Conservation (phyloP, 352 stramenopile genomes). For the Pythium insidiosum region DNA sequence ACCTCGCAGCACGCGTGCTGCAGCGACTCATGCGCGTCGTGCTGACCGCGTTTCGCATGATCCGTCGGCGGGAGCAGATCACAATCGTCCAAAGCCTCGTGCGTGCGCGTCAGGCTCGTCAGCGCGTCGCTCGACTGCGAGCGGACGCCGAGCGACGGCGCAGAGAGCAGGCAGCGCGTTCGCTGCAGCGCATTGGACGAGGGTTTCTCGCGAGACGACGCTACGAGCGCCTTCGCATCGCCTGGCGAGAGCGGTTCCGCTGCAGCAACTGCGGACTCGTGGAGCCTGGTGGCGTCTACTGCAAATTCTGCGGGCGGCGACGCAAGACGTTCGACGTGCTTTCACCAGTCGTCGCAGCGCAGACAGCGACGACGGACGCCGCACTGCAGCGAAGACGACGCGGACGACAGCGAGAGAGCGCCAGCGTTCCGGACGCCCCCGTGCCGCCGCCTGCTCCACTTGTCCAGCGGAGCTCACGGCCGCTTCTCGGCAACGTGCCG, state of each 20-base stretch:
- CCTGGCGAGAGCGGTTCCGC: constrained; percentile 37
- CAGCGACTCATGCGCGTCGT: constrained; percentile 16
- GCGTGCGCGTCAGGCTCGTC: not conserved
- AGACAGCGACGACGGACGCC: constrained; percentile 3
- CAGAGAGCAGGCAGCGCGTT: constrained; percentile 11
- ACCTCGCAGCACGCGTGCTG: constrained; percentile 7
- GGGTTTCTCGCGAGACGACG: constrained; percentile 15
- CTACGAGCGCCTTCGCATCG: constrained; percentile 14
- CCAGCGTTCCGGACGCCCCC: too few relatives aligned
- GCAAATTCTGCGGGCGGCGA: constrained; percentile 52
- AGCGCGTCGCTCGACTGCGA: too few relatives aligned
- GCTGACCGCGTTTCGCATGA: constrained; percentile 10
- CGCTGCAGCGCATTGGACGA: constrained; percentile 20
- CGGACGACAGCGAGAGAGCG: too few relatives aligned
- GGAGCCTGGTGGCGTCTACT: constrained; percentile 50
- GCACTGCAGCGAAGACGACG: too few relatives aligned
- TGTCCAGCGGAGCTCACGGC: too few relatives aligned
- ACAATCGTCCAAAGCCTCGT: constrained; percentile 12
- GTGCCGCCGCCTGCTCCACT: too few relatives aligned
- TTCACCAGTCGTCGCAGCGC: not conserved
- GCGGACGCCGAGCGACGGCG: not conserved
- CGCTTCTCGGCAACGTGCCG: too few relatives aligned
- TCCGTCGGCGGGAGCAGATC: constrained; percentile 9
- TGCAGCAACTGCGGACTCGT: constrained; percentile 51
- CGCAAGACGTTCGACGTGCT: constrained; percentile 23